Base-by-base conservation (phyloP, 495 filamentous ascomycete species). In the Neurospora sp. region DNA sequence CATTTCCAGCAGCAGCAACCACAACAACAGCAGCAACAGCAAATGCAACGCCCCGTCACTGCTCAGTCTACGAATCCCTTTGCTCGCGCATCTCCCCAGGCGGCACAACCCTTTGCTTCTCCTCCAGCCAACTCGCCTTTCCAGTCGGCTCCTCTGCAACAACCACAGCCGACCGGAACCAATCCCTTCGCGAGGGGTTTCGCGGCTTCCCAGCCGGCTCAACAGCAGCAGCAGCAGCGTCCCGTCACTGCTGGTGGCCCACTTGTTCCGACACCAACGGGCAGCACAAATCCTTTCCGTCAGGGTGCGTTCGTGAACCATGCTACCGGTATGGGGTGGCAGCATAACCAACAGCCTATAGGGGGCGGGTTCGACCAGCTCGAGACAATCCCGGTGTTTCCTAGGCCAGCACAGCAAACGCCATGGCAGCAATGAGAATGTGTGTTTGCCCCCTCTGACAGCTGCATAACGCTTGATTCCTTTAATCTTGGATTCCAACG, bases 211-310 rank as follows among this genome's bases (percentile, higher is more conserved):
- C 83, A 78, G 38, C 77, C 80, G 1, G 77, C 65, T 14, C 72
- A 72, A 40, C 78, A 75, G 22, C 80, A 76, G 12, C 73, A 76
- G 20, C 77, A 77, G 40, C 79, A 78, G 35, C 81, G 79, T 27
- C 84, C 85, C 37, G 83, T 85, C 35, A 84, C 88, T 3, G 83
- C 82, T 69, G 79, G 79, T 18, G 81, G 75, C 1, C 79, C 79
- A 4, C 82, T 91, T 18, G 83, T 85, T 70, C 83, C 86, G 20
- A 89, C 91, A 73, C 88, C 90, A 4, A 97, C 96, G 2, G 95
- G 94, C 9, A 94, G 90, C 77, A 98, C 95, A 18, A 98, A 98
- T 79, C 95, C 95, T 2, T 98, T 98, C 88, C 88, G 95, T 9
- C 93, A 97, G 79, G 91, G 90, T 70, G 87, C 89, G 0, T 96